Evolutionary conservation across 2,329 filamentous ascomycete genomes (phyloP), one percentile per base, ranked within the genome.

Genomic region (Colletotrichum brevisporum): DNA sequence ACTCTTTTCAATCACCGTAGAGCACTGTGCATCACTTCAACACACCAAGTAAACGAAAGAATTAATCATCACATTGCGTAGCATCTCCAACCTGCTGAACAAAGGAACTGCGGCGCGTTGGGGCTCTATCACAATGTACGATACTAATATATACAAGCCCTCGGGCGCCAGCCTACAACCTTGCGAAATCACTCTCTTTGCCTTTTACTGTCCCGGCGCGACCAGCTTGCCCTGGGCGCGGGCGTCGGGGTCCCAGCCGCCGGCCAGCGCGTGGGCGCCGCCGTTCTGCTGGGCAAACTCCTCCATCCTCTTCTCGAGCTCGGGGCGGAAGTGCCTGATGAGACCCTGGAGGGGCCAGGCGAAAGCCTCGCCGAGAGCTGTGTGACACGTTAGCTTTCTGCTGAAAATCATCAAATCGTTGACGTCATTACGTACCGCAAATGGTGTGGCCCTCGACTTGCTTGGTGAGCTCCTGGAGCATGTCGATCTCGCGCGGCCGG

Each of bases 391-490:
- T 73, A 83, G 76, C 74, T 27, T 10, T 8, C 4, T 73, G 24
- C 58, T 16, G n/a, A 9, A 13, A 43, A n/a, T 18, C 3, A 8
- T 2, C 9, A n/a, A 41, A 24, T 60, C 51, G 45, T 47, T 67
- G 50, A 43, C 43, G 62, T 57, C 56, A 24, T 24, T 24, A 70
- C 50, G 54, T 89, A 92, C 91, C 96, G 83, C 96, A 99, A 78
- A 99, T 99, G 55, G 96, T 98, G 86, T 99, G 96, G 12, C 96
- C 96, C 85, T 99, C 96, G 71, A 99, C 96, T 85, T 99, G 96
- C 89, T 99, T 99, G 72, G 96, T 99, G 75, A 99, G 85, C 86
- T 99, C 96, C 85, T 98, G 96, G 74, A 99, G 89, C 96, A 99
- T 99, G 81, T 99, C 96, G 80, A 99, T 99, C 84, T 99, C 96